These are phyloP conservation scores for Corynespora cassiicola DNA, from an alignment of 2,329 filamentous ascomycete genomes.

Conservation along the genomic window DNA sequence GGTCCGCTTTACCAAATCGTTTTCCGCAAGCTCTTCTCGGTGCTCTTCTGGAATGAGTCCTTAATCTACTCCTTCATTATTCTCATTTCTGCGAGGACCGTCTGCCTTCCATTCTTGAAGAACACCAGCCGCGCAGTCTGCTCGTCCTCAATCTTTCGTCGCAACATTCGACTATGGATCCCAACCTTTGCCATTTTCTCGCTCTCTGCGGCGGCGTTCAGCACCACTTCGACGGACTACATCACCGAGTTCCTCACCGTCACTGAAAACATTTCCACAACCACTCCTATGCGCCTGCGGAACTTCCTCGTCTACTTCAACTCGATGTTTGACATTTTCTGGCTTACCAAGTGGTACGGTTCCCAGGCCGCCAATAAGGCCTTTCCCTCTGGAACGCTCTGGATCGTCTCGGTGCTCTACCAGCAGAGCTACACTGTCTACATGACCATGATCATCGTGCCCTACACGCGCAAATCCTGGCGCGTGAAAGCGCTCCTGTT, in stretches of 20 bases:
- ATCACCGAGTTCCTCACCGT: slow-evolving; percentile 46
- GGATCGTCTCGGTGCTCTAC: slow-evolving; percentile 54
- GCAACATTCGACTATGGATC: slow-evolving; percentile 51
- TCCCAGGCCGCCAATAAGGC: slow-evolving; percentile 49
- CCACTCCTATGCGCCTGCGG: slow-evolving; percentile 40
- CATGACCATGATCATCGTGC: slow-evolving; percentile 56
- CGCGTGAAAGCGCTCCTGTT: slow-evolving; percentile 46
- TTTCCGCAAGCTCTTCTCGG: slow-evolving; percentile 53
- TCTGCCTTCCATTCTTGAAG: slow-evolving; percentile 51
- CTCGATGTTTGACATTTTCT: slow-evolving; percentile 56
- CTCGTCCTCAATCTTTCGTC: slow-evolving; percentile 50
- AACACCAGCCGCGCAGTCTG: slow-evolving; percentile 41
- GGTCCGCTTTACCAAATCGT: slow-evolving; percentile 49
- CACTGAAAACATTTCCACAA: slow-evolving; percentile 47
- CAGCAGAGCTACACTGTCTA: slow-evolving; percentile 57
- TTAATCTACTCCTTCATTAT: slow-evolving; percentile 56
- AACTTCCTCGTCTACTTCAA: slow-evolving; percentile 54
- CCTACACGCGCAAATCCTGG: slow-evolving; percentile 51
- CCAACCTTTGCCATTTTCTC: slow-evolving; percentile 50
- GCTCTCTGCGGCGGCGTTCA: slow-evolving; percentile 47
- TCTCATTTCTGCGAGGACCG: slow-evolving; percentile 53
- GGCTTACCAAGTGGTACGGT: slow-evolving; percentile 48
- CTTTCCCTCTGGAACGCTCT: slow-evolving; percentile 55
- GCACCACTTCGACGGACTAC: slow-evolving; percentile 31
- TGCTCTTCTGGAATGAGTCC: slow-evolving; percentile 54